Evolutionary conservation across 2,329 filamentous ascomycete species (phyloP).

Genomic region (Cercospora beticola): DNA sequence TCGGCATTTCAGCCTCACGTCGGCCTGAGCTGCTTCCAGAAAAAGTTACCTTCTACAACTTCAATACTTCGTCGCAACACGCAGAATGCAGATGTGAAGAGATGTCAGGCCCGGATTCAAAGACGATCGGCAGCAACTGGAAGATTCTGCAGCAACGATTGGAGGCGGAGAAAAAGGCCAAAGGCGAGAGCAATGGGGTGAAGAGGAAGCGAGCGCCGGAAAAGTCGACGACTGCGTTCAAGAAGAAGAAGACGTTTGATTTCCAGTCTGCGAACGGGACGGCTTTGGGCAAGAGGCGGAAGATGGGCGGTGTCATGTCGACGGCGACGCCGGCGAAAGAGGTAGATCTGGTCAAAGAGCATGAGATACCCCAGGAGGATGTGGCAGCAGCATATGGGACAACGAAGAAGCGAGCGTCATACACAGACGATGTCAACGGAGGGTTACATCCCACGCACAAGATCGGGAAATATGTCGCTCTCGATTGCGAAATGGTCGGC

Average conservation of each 20-base stretch:
- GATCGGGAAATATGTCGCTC: constrained; percentile 83
- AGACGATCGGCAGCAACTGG: constrained; percentile 63
- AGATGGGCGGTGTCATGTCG: constrained; percentile 54
- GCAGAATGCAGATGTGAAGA: neutral
- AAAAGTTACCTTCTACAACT: neutral
- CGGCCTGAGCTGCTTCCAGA: neutral
- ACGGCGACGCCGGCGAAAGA: constrained; percentile 43
- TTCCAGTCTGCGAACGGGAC: constrained; percentile 13
- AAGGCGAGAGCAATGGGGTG: constrained; percentile 34
- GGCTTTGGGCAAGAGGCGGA: constrained; percentile 31
- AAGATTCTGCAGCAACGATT: constrained; percentile 69
- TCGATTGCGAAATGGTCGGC: constrained; percentile 99
- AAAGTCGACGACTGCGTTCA: constrained; percentile 21
- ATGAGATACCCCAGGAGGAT: constrained; percentile 57
- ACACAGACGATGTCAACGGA: constrained; percentile 47
- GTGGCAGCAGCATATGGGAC: constrained; percentile 64
- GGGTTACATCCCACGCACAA: constrained; percentile 56
- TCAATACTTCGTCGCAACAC: neutral
- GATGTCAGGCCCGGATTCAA: constrained; percentile 42
- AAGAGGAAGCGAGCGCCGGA: constrained; percentile 37
- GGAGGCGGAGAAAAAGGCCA: constrained; percentile 40
- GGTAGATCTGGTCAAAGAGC: constrained; percentile 36
- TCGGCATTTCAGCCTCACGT: constrained; percentile 10
- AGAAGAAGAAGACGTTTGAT: constrained; percentile 26
- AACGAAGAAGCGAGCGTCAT: constrained; percentile 59